Evolutionary conservation across 352 stramenopile genomes (phyloP), one percentile per base, ranked within the genome.

Genomic region (Thalassiosira exigua): DNA sequence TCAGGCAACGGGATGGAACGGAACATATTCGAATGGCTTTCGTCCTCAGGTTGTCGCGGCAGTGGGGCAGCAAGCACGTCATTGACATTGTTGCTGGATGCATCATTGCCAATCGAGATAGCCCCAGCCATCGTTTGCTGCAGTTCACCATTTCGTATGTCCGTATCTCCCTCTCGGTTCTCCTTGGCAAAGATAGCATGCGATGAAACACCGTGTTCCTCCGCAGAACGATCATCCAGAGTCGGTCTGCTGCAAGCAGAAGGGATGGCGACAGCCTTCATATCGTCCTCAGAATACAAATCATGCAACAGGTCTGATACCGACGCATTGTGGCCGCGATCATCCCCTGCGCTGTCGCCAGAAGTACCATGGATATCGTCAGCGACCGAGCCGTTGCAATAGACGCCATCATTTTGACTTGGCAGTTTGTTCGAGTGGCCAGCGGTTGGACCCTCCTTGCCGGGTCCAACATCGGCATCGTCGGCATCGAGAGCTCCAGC

Each of bases 1-100:
- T 81, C 77, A 50, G 77, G 70, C n/a, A 85, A 26, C 0, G 58
- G 65, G 27, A 85, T 81, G 12, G 48, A 33, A 19, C 39, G 14
- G 14, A 85, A 75, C 48, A 80, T 14, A 14, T 44, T 14, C 7
- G 36, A 44, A 44, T 44, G 36, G 36, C 36, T 44, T 14, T 44
- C 36, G 14, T 44, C 7, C 36, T 14, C n/a, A n/a, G n/a, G n/a
- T n/a, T n/a, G n/a, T n/a, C n/a, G n/a, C n/a, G n/a, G n/a, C n/a
- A n/a, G n/a, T n/a, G n/a, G n/a, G n/a, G n/a, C n/a, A n/a, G n/a
- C n/a, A n/a, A n/a, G n/a, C n/a, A n/a, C n/a, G n/a, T n/a, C n/a
- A n/a, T n/a, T n/a, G n/a, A n/a, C n/a, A n/a, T n/a, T n/a, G n/a
- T n/a, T n/a, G n/a, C n/a, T n/a, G n/a, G n/a, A n/a, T n/a, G n/a